phyloP scores from a whole-genome alignment of 139 green algal species.

The Coccomyxa sp. region DNA sequence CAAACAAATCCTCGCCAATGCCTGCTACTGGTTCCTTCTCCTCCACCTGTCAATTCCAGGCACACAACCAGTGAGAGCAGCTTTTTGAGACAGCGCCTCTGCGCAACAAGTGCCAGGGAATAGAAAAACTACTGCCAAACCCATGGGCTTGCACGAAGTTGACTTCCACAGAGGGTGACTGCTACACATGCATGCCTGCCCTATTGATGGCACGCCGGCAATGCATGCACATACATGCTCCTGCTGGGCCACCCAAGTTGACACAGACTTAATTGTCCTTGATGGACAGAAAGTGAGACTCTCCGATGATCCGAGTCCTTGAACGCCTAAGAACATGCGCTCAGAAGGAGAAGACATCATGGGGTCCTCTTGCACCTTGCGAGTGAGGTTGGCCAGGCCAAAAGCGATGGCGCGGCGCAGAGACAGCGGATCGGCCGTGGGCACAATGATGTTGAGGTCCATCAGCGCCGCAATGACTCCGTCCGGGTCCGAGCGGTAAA shows the following conservation, averaged over 20 bases:
- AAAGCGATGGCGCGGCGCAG: neutral
- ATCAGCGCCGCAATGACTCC: conserved; percentile 52
- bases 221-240: too few relatives aligned
- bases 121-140: too few relatives aligned
- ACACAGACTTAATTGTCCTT: too few relatives aligned
- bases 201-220: too few relatives aligned
- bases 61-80: neutral
- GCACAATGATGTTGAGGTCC: conserved; percentile 66
- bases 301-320: too few relatives aligned
- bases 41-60: conserved; percentile 47
- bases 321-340: neutral
- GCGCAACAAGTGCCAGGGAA: neutral
- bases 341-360: neutral
- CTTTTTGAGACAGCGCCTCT: neutral
- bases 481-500: conserved; percentile 44
- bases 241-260: too few relatives aligned
- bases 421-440: conserved; percentile 42
- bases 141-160: too few relatives aligned
- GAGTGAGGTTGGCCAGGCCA: conserved; percentile 13
- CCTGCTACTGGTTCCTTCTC: conserved; percentile 61
- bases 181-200: too few relatives aligned
- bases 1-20: conserved; percentile 85
- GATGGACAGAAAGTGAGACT: too few relatives aligned
- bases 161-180: too few relatives aligned
- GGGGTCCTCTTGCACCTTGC: neutral